Evolutionary conservation across 768 basidiomycete species (phyloP), one percentile per base, ranked within the genome.

Genomic region (Solioccasus polychromus): DNA sequence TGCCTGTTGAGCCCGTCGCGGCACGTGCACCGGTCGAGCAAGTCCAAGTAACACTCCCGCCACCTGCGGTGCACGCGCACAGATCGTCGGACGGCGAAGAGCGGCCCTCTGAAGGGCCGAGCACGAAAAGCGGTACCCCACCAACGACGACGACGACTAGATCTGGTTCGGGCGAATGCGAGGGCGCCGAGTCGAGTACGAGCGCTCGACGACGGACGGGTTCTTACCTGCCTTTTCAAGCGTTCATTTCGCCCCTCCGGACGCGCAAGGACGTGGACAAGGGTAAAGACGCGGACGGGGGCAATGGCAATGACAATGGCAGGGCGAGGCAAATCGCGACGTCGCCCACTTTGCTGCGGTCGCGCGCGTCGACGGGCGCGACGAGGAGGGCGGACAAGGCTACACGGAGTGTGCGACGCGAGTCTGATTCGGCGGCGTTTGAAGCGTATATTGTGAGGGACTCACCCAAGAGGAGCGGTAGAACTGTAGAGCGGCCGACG

Each of bases 181-280:
- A 42, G 24, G 5, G 30, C 15, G 30, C 14, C 30, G n/a, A n/a
- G 14, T 31, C 30, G 11, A 31, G 30, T 15, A 15, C 11, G 30
- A 9, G 30, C 30, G 11, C 7, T 39, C 40, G 43, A 20, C 50
- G 26, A 18, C 31, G 35, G 4, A 4, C 9, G 1, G 5, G 24
- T 10, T 3, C 49, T 17, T 29, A 31, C 11, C 18, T 43, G 8
- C 46, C 55, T 7, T 63, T 62, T 9, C 47, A 56, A 24, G 52
- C 42, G 6, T 63, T 59, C 35, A 61, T 62, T 9, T 63, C 61
- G 14, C 55, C 55, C 4, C 35, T 29, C 8, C 45, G 40, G 11
- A 10, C 20, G 2, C 43, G 30, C 30, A 15, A 15, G 3, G 22
- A 7, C 34, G 31, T 47, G 25, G 54, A 28, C 14, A 52, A 47